Base-by-base conservation (phyloP, 2,329 filamentous ascomycete genomes). In the Pseudogymnoascus sp. region DNA sequence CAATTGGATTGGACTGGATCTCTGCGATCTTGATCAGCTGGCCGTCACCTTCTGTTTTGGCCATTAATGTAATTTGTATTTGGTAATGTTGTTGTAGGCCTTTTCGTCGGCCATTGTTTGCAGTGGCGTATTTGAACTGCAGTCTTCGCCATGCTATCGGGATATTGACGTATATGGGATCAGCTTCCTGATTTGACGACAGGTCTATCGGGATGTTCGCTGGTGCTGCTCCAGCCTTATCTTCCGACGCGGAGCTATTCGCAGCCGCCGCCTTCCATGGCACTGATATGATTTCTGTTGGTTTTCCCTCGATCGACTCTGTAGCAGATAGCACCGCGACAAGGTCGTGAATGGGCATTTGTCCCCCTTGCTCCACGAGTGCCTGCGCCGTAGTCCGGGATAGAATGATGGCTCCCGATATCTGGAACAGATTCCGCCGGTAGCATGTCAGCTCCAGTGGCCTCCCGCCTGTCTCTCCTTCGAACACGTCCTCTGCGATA, bases 61-160 rank as follows among this genome's bases (percentile, higher is more conserved):
- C 92, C 38, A 95, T 79, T 9, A 97, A 82, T 74, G 88, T 92
- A 64, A 97, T 86, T 65, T 91, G 87, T 59, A 97, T 90, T 1
- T 96, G 83, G 73, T 97, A 97, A 74, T 97, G 93, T 75, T 97
- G 93, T 74, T 97, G 93, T 57, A 97, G 79, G 67, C 96, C 93
- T 76, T 97, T 97, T 68, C 93, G 84, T 62, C 93, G 85, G 11
- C 93, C 93, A 73, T 97, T 97, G 74, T 97, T 97, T 61, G 93
- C 93, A 0, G 93, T 97, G 1, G 93, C 93, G 69, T 96, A 95
- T 71, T 96, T 90, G 76, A 97, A 97, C 75, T 97, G 93, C 64
- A 97, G 78, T 62, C 93, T 82, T 76, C 96, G 97, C 93, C 93
- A 97, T 35, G 91, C 88, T 62, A 97, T 87, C 1, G 92, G 90